Base-by-base conservation (phyloP, 352 stramenopile species). In the Globisporangium lucens region DNA sequence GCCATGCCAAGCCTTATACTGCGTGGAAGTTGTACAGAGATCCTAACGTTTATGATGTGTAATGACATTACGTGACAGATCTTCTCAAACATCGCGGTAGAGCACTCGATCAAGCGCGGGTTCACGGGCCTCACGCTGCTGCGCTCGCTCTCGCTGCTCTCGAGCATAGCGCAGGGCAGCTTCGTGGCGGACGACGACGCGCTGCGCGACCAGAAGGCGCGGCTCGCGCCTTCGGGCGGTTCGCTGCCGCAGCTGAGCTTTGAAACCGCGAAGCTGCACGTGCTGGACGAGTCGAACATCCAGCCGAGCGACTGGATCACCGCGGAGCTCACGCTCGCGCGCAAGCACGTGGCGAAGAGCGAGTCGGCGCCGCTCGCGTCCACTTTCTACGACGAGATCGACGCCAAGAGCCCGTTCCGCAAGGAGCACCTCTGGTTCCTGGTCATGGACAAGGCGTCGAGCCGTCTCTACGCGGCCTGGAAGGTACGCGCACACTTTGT, bases 301-400 rank as follows among this genome's bases (percentile, higher is more conserved):
- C 86, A 89, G 47, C 79, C 87, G 38, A 78, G 82, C 58, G 87
- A 95, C 69, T 95, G 81, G 82, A 70, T 95, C 60, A 95, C 83
- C n/a, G 64, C 91, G 38, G 72, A 87, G 62, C 75, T 89, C 20
- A 79, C 61, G 10, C 51, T 91, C 53, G 70, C 71, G 46, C 85
- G 87, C 33, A 67, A 80, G 43, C 83, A 93, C 56, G 55, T 93
- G 10, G 64, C 70, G 30, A 49, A 55, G 4, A 75, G 75, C 7
- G 73, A 80, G 30, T 71, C 65, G 35, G 83, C 87, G n/a, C 69
- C 80, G 4, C 71, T 86, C 17, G 82, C 85, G 17, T 72, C 79
- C 47, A 93, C 85, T 12, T 75, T 92, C 46, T 93, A 88, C 61
- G 87, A 93, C 57, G 75, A 86, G 33, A 83, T 91, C 5, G 83